Evolutionary conservation across 192 early-diverging fungal genomes (phyloP), one percentile per base, ranked within the genome.

Genomic region (Podila minutissima): DNA sequence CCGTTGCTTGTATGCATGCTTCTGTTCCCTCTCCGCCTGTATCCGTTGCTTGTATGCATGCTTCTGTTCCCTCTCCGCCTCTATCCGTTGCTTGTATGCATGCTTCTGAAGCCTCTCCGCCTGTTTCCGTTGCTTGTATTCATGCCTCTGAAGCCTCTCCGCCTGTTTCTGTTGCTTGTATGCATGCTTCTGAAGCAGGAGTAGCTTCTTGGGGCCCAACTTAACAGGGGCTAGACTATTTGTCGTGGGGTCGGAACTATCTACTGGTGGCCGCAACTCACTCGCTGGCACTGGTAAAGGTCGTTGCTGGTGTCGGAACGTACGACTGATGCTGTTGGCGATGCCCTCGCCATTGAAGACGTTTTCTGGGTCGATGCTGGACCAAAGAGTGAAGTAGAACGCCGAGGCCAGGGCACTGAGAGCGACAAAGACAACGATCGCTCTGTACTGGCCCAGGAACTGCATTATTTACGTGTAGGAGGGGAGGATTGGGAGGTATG

Each of bases 301-400:
- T 24, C 35, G 37, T 20, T 15, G 22, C 17, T 55, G 41, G 41
- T 15, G 41, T 46, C 41, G 41, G 2, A 46, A 11, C 1, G 8
- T 13, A 17, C 15, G 41, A 15, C 13, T 46, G 13, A 15, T 46
- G 38, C 38, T 22, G 51, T 53, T 22, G 6, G 17, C 2, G 22
- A 10, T 22, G 22, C 53, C 53, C 8, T 55, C 53, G n/a, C 17
- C 53, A 55, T 55, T 41, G 35, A 62, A 17, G 19, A 26, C 62
- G 20, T 28, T 59, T 19, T 69, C 33, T 35, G 49, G 8, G 29
- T 59, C 62, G 28, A 79, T 72, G 20, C 64, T 79, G 12, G 75
- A 72, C 75, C 75, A 79, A 38, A 79, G 69, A 15, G 17, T 41
- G 19, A 79, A 31, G 53, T 79, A 79, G 26, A 72, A 67, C 55